A percentile compares a stretch with the other conserved stretches of the same genome.
phyloP scores from a whole-genome alignment of 106 monocot species.

The Dendrobium chrysotoxum region DNA sequence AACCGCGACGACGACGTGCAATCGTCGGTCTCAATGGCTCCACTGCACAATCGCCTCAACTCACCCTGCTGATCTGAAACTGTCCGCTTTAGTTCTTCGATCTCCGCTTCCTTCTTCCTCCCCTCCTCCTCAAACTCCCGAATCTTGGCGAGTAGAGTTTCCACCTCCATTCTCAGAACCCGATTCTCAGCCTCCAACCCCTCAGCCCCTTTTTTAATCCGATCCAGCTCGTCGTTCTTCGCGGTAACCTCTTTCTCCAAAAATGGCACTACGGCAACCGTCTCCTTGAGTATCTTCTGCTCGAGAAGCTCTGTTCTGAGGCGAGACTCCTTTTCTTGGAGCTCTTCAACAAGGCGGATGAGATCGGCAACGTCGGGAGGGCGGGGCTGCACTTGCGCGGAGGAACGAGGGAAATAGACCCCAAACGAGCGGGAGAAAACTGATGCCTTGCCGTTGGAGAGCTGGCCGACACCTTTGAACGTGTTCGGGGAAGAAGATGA shows the following conservation, averaged over 20 bases:
- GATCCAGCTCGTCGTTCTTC: conserved; percentile 49
- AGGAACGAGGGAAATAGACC: conserved; percentile 69
- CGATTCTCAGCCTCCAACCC: conserved; percentile 54
- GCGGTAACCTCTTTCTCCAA: conserved; percentile 56
- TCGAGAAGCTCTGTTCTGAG: conserved; percentile 78
- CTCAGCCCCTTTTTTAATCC: conserved; percentile 12
- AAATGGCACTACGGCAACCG: conserved; percentile 82
- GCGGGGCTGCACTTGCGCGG: conserved; percentile 65
- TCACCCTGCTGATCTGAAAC: conserved; percentile 20
- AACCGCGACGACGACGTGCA: conserved; percentile 42
- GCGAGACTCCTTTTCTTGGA: conserved; percentile 76
- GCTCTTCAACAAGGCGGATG: conserved; percentile 67
- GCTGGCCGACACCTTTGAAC: conserved; percentile 1
- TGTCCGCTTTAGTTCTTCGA: conserved; percentile 32
- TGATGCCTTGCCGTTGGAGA: conserved; percentile 1
- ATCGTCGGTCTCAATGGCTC: conserved; percentile 19
- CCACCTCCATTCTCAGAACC: conserved; percentile 32
- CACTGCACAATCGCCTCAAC: conserved; percentile 1
- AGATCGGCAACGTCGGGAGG: conserved; percentile 65
- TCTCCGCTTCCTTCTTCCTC: conserved; percentile 39
- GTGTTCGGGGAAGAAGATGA: conserved; percentile 17
- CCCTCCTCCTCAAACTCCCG: conserved; percentile 38
- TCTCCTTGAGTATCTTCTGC: conserved; percentile 89
- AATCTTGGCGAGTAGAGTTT: conserved; percentile 38
- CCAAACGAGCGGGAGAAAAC: conserved; percentile 63